phyloP scores from a whole-genome alignment of 345 rosid species.

The Salix arbutifolia region DNA sequence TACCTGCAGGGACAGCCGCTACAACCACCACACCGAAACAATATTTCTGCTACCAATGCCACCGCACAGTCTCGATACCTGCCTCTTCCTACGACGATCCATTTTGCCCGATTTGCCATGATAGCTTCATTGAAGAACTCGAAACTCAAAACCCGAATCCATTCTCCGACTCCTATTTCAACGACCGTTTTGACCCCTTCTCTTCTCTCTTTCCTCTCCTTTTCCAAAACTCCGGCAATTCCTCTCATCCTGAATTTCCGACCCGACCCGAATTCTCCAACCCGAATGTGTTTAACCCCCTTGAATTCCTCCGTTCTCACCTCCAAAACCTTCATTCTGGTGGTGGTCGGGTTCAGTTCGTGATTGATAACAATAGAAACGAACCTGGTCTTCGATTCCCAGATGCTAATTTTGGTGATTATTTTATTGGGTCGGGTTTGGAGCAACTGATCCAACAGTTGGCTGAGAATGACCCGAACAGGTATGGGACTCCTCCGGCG shows the following conservation, averaged over 20 bases:
- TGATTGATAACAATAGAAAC: constrained; percentile 27
- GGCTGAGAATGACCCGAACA: constrained; percentile 48
- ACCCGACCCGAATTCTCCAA: not conserved
- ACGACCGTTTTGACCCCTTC: constrained; percentile 23
- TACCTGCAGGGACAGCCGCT: constrained; percentile 13
- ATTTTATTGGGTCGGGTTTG: constrained; percentile 44
- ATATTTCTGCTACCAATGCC: constrained; percentile 40
- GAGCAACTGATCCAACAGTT: constrained; percentile 50
- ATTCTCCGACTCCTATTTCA: constrained; percentile 12
- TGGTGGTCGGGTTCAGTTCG: constrained; percentile 45
- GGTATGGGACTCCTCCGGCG: constrained; percentile 46
- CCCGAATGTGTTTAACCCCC: constrained; percentile 22
- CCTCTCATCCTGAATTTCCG: not conserved
- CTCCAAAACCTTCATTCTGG: constrained; percentile 31
- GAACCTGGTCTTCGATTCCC: constrained; percentile 31
- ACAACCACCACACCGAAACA: constrained; percentile 7
- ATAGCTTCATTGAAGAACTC: constrained; percentile 40
- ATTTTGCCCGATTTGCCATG: constrained; percentile 40
- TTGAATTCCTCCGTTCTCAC: constrained; percentile 35
- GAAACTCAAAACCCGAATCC: constrained; percentile 25
- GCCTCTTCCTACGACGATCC: constrained; percentile 33
- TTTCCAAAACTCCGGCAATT: constrained; percentile 19
- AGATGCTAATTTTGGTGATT: constrained; percentile 30
- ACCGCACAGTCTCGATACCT: constrained; percentile 20
- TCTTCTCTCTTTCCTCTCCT: constrained; percentile 25